phyloP scores from a whole-genome alignment of 2,329 filamentous ascomycete species.

The Metarhizium guizhouense region DNA sequence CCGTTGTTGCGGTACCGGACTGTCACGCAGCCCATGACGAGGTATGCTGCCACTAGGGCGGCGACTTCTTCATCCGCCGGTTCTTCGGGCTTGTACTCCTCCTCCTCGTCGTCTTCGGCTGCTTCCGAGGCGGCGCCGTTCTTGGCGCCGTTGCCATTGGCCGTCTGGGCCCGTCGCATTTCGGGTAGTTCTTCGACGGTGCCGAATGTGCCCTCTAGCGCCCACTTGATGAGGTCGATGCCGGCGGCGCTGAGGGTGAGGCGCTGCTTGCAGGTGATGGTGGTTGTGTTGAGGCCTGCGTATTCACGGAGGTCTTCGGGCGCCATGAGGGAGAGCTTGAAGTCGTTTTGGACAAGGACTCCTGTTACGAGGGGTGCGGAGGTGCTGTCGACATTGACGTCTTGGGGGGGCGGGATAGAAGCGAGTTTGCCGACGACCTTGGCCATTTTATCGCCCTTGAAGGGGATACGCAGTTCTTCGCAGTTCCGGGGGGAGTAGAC shows the following conservation, averaged over 20 bases:
- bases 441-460: slow-evolving; percentile 88
- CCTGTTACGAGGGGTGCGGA: slow-evolving; percentile 61
- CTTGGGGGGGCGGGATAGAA: slow-evolving; percentile 60
- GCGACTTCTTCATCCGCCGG: slow-evolving; percentile 58
- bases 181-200: slow-evolving; percentile 63
- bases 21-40: slow-evolving; percentile 84
- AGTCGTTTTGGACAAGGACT: slow-evolving; percentile 93
- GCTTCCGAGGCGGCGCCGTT: slow-evolving; percentile 22
- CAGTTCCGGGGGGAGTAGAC: slow-evolving; percentile 92
- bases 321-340: slow-evolving; percentile 94
- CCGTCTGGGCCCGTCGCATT: slow-evolving; percentile 29
- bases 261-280: slow-evolving; percentile 85
- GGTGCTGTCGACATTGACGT: slow-evolving; percentile 22
- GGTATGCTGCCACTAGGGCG: slow-evolving; percentile 45
- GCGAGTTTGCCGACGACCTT: slow-evolving; percentile 95
- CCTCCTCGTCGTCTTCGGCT: slow-evolving; percentile 25
- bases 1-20: slow-evolving; percentile 71
- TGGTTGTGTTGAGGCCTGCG: slow-evolving; percentile 92
- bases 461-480: slow-evolving; percentile 89
- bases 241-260: slow-evolving; percentile 82
- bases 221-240: slow-evolving; percentile 87
- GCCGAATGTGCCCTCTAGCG: slow-evolving; percentile 88
- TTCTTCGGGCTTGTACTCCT: slow-evolving; percentile 25
- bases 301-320: slow-evolving; percentile 94
- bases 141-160: slow-evolving; percentile 25